Base-by-base conservation (phyloP, 2,329 filamentous ascomycete species). In the Hysterium pulicare region DNA sequence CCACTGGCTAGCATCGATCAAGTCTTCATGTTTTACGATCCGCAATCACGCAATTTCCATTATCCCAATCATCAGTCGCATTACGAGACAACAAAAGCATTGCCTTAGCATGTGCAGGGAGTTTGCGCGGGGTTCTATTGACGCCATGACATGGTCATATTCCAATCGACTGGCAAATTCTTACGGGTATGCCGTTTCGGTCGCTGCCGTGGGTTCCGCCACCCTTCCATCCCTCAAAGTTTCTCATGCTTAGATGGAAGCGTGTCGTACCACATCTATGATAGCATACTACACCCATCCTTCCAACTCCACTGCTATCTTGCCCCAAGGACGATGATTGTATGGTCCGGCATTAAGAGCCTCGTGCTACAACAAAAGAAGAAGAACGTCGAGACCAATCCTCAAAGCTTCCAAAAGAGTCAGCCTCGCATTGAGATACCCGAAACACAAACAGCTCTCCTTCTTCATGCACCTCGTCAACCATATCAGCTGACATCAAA, bases 381-480 rank as follows among this genome's bases (percentile, higher is more conserved):
- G 13, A 28, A 28, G 24, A 28, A 28, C 24, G 7, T 13, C 13
- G 13, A 28, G 8, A 28, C 24, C 24, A 8, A 7, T 13, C 24
- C 24, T 13, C 7, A 8, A 7, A 28, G 13, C 8, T 28, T 28
- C 13, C 24, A 28, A 28, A 28, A 8, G 7, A 28, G 24, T 28
- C 24, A 7, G 8, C 7, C 13, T 13, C 13, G 8, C 24, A 7
- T 13, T 8, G 24, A 28, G 24, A 28, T 51, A 15, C 56, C 61
- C 1, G 24, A 49, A 32, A 45, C 40, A 44, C 78, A 81, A 45
- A 68, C 68, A 5, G 75, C 72, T 0, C 55, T 81, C 5, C 54
- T 81, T 15, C 57, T 81, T 2, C 71, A 78, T 50, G 75, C 66
- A 1, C 61, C 72, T 22, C 71, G 70, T 23, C 70, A 79, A 48